Conservation (phyloP, 306 rosid species). For the Malus sylvestris region DNA sequence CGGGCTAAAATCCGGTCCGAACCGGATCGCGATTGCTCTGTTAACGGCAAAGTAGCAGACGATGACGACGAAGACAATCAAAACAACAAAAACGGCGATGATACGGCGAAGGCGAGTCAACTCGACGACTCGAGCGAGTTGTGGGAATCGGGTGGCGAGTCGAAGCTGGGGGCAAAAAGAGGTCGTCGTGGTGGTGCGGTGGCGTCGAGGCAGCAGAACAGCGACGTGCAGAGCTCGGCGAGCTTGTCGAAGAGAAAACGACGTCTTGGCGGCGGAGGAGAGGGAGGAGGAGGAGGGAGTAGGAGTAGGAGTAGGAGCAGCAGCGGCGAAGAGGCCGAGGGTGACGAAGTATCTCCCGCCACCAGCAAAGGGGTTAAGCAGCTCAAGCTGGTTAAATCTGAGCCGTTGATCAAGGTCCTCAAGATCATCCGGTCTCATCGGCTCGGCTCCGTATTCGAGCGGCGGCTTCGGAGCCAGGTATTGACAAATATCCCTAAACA, state of each 20-base stretch:
- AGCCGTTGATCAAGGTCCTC: constrained; percentile 41
- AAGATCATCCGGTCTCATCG: constrained; percentile 36
- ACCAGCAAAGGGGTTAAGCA: constrained; percentile 16
- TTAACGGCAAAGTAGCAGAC: constrained; percentile 1
- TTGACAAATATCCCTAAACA: not conserved
- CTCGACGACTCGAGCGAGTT: constrained; percentile 11
- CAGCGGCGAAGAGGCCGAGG: constrained; percentile 44
- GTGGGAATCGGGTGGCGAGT: constrained; percentile 9
- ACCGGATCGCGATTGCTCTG: constrained; percentile 15
- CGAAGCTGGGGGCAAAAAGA: constrained; percentile 15
- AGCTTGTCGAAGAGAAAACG: constrained; percentile 35
- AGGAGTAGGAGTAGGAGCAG: constrained; percentile 5
- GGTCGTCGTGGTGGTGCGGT: not conserved
- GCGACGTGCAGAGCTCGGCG: constrained; percentile 45
- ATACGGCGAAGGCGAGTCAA: not conserved
- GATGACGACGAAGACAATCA: not conserved
- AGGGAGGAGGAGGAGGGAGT: not conserved
- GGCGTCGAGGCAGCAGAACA: constrained; percentile 30
- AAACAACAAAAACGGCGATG: not conserved
- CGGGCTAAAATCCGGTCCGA: constrained; percentile 4
- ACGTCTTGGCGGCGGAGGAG: constrained; percentile 14
- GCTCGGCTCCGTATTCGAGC: constrained; percentile 50
- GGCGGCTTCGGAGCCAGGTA: constrained; percentile 64
- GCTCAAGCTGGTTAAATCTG: constrained; percentile 32
- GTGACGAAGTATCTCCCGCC: constrained; percentile 49